Base-by-base conservation (phyloP, 805 yeast genomes). In the Lachancea nothofagi region DNA sequence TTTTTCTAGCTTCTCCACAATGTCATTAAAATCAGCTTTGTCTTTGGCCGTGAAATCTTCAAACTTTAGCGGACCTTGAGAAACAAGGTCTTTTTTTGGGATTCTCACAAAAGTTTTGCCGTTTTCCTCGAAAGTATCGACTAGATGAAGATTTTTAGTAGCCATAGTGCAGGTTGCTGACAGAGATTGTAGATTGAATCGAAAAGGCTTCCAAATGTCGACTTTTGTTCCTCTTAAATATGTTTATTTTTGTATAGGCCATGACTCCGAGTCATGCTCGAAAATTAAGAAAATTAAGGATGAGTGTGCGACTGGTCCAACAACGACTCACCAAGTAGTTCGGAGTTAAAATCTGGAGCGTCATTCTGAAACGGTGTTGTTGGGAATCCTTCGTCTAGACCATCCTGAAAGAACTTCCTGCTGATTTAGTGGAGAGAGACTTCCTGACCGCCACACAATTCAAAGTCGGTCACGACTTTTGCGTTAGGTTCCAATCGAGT, bases 1-100 rank as follows among this genome's bases (percentile, higher is more conserved):
- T 13, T 36, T 49, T 38, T 55, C 50, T 21, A 57, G 33, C 23
- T 51, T 53, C 26, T 38, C 35, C 2, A 38, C 34, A 21, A 46
- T 40, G 17, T 14, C 29, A 3, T 33, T 26, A 19, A 39, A 24
- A 25, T 44, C 37, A 23, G 37, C 19, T 20, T 24, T 29, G 27
- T 42, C 44, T 2, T 17, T 9, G 14, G 42, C 41, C 13, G 47
- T 43, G 20, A 39, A 29, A 2, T 30, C 33, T 15, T 32, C 15
- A 12, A 10, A 18, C 18, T 17, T 26, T 13, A 33, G 13, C 5
- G 21, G 33, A 7, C 24, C 24, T 10, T 19, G 12, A 10, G 28
- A 4, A 8, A 12, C 14, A 23, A 22, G 13, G 19, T 22, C 20
- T 22, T 24, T 44, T 22, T 44, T 41, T 2, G 45, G 40, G 13